A percentile compares a stretch with the other conserved stretches of the same genome.
Conservation (phyloP, 176 grass and related monocot species). For the Guadua angustifolia region DNA sequence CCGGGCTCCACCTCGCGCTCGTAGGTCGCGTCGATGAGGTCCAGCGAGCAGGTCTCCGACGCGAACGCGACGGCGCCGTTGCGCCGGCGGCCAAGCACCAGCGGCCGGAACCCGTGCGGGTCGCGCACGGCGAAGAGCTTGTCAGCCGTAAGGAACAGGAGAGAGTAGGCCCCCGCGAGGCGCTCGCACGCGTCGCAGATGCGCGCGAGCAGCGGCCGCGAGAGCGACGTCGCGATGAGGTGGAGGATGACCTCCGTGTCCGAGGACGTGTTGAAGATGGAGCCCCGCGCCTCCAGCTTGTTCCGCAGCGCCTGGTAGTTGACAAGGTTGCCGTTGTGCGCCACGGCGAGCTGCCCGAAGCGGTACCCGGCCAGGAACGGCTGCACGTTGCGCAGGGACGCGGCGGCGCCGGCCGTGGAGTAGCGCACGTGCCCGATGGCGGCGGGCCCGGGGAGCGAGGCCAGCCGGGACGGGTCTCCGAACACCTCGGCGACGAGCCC, state of each 20-base stretch:
- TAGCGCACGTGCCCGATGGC: no score
- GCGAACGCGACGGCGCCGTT: conserved; percentile 76
- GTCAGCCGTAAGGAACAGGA: conserved; percentile 59
- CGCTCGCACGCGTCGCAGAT: conserved; percentile 64
- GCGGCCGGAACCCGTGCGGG: conserved; percentile 77
- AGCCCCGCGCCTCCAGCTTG: conserved; percentile 64
- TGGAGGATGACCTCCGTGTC: conserved; percentile 85
- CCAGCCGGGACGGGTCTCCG: no score
- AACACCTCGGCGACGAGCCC: no score
- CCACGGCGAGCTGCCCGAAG: conserved; percentile 44
- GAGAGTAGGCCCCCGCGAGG: conserved; percentile 67
- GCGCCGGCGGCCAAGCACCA: conserved; percentile 65
- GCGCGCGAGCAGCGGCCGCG: conserved; percentile 65
- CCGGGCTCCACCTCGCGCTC: conserved; percentile 79
- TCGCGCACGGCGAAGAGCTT: conserved; percentile 78
- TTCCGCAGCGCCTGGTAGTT: conserved; percentile 62
- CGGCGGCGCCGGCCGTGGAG: no score
- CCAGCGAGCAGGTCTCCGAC: conserved; percentile 77
- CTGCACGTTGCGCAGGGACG: no score
- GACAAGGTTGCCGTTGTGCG: conserved; percentile 73
- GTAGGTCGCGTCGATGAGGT: conserved; percentile 77
- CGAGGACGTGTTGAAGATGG: conserved; percentile 72
- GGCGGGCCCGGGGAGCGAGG: no score
- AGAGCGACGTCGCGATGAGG: conserved; percentile 65
- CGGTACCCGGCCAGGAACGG: no score